Conservation (phyloP, 1,139 yeast species). For the Yamadazyma oceani region DNA sequence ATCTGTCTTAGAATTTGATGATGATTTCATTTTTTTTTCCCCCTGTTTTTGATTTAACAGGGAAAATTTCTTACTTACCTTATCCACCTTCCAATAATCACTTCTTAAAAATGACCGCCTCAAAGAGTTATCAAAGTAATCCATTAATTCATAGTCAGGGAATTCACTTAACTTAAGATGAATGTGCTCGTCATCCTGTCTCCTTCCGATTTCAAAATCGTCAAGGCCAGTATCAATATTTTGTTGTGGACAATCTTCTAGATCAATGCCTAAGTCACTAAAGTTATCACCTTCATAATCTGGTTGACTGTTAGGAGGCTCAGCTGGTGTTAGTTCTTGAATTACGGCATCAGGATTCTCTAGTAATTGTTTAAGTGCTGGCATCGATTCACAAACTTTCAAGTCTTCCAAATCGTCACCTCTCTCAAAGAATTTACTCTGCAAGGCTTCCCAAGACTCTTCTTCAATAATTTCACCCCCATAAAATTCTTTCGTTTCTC, state of each 20-base stretch:
- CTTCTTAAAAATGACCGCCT: constrained; percentile 19
- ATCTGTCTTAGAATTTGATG: constrained; percentile 14
- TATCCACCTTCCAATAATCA: constrained; percentile 79
- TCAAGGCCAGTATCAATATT: constrained; percentile 29
- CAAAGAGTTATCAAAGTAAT: constrained; percentile 72
- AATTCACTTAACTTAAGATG: constrained; percentile 24
- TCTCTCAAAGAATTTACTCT: constrained; percentile 17
- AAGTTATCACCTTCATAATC: constrained; percentile 11
- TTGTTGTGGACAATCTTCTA: constrained; percentile 14
- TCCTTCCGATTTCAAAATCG: too few relatives aligned
- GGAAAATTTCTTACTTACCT: constrained; percentile 29
- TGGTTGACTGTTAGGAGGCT: neutral
- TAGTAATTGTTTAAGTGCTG: constrained; percentile 53
- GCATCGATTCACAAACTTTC: constrained; percentile 60
- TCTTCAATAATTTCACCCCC: neutral
- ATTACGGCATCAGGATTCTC: constrained; percentile 40
- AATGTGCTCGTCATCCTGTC: too few relatives aligned
- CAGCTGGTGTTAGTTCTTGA: constrained; percentile 24
- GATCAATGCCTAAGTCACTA: too few relatives aligned
- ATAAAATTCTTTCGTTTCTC: neutral
- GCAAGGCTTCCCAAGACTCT: constrained; percentile 18
- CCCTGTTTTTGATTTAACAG: neutral
- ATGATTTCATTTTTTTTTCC: too few relatives aligned
- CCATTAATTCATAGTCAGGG: constrained; percentile 64
- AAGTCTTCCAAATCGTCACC: constrained; percentile 13